Percentiles rank a stretch among this genome's conserved stretches.
Conservation (phyloP, 2,329 filamentous ascomycete species). For the Fusarium torreyae region DNA sequence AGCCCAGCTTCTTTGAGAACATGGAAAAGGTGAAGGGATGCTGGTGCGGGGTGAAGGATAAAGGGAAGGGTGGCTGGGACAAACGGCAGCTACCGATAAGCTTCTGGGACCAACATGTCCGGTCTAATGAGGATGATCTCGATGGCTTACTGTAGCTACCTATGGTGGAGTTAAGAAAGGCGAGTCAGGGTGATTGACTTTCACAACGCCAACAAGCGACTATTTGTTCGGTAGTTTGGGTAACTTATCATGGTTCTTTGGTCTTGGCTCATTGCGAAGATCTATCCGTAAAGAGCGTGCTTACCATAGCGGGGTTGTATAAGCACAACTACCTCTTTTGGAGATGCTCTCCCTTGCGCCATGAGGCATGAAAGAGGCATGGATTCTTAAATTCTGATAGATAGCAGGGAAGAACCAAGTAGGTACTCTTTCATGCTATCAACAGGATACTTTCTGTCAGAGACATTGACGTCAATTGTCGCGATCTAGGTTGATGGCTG, state of each 20-base stretch:
- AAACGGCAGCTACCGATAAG: slow-evolving; percentile 20
- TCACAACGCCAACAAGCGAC: not conserved
- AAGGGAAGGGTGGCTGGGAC: slow-evolving; percentile 17
- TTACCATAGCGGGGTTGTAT: not conserved
- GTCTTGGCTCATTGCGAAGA: slow-evolving; percentile 3
- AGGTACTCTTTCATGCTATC: not conserved
- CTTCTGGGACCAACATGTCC: not conserved
- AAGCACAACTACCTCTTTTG: not conserved
- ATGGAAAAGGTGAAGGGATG: slow-evolving; percentile 21
- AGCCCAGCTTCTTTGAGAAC: slow-evolving; percentile 36
- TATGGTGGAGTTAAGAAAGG: not conserved
- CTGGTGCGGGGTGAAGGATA: slow-evolving; percentile 33
- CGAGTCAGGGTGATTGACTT: not conserved
- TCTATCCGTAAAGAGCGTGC: slow-evolving; percentile 22
- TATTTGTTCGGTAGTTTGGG: not conserved
- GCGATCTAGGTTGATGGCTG: not conserved
- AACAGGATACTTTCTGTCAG: not conserved
- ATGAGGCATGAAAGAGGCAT: slow-evolving; percentile 1
- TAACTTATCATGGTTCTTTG: not conserved
- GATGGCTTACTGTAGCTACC: slow-evolving; percentile 1
- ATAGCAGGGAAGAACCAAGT: too few relatives aligned
- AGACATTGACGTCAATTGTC: slow-evolving; percentile 24
- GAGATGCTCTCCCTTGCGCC: not conserved
- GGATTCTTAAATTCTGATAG: not conserved
- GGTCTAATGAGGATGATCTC: slow-evolving; percentile 12